phyloP scores from a whole-genome alignment of 352 stramenopile genomes.

The Phytophthora sp. region DNA sequence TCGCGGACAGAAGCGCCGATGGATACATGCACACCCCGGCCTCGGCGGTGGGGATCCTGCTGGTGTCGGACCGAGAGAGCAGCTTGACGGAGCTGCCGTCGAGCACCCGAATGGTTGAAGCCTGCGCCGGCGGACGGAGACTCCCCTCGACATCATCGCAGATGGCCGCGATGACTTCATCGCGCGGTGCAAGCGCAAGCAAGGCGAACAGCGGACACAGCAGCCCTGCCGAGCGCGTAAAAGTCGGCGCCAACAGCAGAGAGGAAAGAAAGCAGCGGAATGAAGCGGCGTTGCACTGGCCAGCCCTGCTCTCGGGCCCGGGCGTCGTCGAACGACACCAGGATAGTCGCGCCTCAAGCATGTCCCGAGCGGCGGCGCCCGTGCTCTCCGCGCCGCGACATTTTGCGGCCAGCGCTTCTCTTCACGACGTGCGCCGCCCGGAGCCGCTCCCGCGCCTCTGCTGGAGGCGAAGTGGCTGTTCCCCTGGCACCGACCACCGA shows the following conservation, averaged over 20 bases:
- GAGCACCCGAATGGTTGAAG: no score
- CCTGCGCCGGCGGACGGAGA: neutral
- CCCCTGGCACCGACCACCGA: constrained; percentile 1
- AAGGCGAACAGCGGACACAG: no score
- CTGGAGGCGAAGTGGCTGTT: constrained; percentile 2
- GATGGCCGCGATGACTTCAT: constrained; percentile 4
- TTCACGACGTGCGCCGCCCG: neutral
- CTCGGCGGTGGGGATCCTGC: constrained; percentile 6
- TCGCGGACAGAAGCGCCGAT: constrained; percentile 16
- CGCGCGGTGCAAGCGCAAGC: constrained; percentile 1
- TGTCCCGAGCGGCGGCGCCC: constrained; percentile 4
- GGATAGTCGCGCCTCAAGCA: constrained; percentile 19
- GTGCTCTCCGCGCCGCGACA: constrained; percentile 28
- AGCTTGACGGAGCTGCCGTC: no score
- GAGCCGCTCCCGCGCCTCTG: neutral
- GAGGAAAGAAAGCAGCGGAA: neutral
- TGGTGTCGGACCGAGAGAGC: constrained; percentile 16
- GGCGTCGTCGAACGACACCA: constrained; percentile 8
- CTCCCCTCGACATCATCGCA: neutral
- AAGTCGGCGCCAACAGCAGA: neutral
- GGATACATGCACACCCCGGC: constrained; percentile 28
- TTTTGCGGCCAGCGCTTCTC: constrained; percentile 2
- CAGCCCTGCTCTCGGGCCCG: neutral
- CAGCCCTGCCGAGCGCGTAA: no score
- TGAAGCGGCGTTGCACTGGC: neutral